phyloP scores from a whole-genome alignment of 192 early-diverging fungal species.

The Mortierella antarctica region DNA sequence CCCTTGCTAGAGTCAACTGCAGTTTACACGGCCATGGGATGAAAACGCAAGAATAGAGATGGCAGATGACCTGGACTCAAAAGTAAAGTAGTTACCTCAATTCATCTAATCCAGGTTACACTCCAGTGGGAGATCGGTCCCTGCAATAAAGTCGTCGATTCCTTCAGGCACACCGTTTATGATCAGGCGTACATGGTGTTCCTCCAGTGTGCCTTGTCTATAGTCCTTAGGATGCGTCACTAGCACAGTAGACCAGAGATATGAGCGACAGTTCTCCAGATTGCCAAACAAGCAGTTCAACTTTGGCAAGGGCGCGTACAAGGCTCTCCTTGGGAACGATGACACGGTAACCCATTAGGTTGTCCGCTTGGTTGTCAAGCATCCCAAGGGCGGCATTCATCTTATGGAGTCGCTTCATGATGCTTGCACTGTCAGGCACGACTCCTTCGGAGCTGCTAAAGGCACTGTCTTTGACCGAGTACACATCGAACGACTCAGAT shows the following conservation, averaged over 20 bases:
- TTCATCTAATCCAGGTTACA: conserved; percentile 92
- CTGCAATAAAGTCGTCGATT: conserved; percentile 77
- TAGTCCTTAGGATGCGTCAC: conserved; percentile 65
- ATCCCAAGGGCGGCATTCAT: conserved; percentile 36
- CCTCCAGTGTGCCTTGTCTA: conserved; percentile 57
- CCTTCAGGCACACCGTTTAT: conserved; percentile 94
- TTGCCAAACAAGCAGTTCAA: background rate
- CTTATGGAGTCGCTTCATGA: conserved; percentile 29
- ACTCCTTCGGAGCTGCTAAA: conserved; percentile 18
- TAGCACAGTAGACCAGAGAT: conserved; percentile 1
- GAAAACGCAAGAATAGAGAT: background rate
- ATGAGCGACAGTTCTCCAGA: background rate
- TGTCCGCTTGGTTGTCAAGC: conserved; percentile 27
- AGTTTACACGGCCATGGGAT: conserved; percentile 1
- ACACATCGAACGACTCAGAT: conserved; percentile 70
- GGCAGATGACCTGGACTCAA: background rate
- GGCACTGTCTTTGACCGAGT: conserved; percentile 79
- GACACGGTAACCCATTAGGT: conserved; percentile 32
- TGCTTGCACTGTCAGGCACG: conserved; percentile 1
- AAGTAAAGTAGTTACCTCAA: conserved; percentile 67
- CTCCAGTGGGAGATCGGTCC: conserved; percentile 85
- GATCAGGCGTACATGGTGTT: conserved; percentile 83
- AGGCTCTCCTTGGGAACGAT: conserved; percentile 32
- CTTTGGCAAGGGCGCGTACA: conserved; percentile 17
- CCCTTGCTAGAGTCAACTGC: conserved; percentile 96